phyloP scores from a whole-genome alignment of 2,329 filamentous ascomycete species.

The Monosporascus sp. region DNA sequence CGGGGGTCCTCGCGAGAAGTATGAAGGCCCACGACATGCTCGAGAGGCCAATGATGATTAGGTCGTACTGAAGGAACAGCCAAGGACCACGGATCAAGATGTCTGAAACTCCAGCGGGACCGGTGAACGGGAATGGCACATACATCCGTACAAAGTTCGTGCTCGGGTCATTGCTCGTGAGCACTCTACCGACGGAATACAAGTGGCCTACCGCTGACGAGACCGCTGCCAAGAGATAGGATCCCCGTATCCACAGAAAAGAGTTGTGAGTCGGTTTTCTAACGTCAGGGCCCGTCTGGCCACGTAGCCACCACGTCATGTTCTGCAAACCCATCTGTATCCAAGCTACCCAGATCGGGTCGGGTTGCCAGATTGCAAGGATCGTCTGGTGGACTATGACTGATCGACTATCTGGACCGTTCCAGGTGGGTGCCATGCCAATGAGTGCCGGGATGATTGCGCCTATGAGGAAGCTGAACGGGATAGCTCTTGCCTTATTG shows the following conservation, averaged over 20 bases:
- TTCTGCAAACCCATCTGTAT: conserved; percentile 5
- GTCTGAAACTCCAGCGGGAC: conserved; percentile 11
- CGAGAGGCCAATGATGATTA: conserved; percentile 18
- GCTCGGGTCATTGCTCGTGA: conserved; percentile 5
- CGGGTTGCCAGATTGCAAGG: conserved; percentile 17
- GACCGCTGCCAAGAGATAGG: conserved; percentile 15
- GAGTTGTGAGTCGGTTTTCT: conserved; percentile 1
- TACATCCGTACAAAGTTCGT: conserved; percentile 14
- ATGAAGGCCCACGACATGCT: conserved; percentile 19
- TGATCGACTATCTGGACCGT: conserved; percentile 11
- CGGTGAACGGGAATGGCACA: conserved; percentile 10
- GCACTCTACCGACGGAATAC: conserved; percentile 11
- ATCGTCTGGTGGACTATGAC: conserved; percentile 16
- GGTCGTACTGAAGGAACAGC: conserved; percentile 22
- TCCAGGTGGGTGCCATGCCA: conserved; percentile 18
- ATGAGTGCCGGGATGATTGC: conserved; percentile 15
- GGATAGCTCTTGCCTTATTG: conserved; percentile 12
- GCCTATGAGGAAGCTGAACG: conserved; percentile 18
- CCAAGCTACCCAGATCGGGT: conserved; percentile 17
- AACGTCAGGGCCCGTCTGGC: not conserved
- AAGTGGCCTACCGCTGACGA: conserved; percentile 13
- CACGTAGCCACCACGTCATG: conserved; percentile 2
- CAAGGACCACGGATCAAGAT: conserved; percentile 15
- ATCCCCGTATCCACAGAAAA: conserved; percentile 10
- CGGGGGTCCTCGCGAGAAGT: conserved; percentile 7